Base-by-base conservation (phyloP, 2,329 filamentous ascomycete genomes). In the Aspergillus texensis region DNA sequence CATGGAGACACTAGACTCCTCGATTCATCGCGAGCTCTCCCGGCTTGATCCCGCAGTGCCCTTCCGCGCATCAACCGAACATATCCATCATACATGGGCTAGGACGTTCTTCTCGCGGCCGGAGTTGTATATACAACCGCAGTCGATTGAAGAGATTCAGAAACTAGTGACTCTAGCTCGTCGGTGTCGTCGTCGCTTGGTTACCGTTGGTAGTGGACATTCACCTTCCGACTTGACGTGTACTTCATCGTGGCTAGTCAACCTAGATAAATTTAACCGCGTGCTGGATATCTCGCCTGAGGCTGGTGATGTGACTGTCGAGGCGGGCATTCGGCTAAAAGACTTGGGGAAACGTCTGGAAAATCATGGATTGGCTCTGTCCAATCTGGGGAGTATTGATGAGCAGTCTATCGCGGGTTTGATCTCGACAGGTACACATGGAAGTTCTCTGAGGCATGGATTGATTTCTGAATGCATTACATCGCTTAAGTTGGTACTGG, bases 321-420 rank as follows among this genome's bases (percentile, higher is more conserved):
- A 98, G 80, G 91, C 91, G n/a, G 95, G 95, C 19, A 97, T 98
- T 68, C 86, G 94, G 24, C 82, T 99, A 65, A 88, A 87, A 70
- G 82, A 89, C 64, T 82, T 99, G 62, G 91, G 93, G 66, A 84
- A 86, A 50, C 87, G 88, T 72, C 87, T 97, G 36, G 92, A 92
- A 68, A 84, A 86, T 60, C 80, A 89, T 71, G 93, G 92, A 0
- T 84, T 97, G 67, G 93, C 93, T 2, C 90, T 99, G 86, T 91
- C 92, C 32, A 97, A 96, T 76, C 82, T 98, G 53, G 95, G 95
- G 41, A 97, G 93, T 77, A 99, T 99, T 79, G 93, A 97, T 76
- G 88, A 93, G 71, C 95, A 99, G 83, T 95, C 91, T 63, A 89
- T 98, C 66, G 93, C 92, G 1, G 95, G 95, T 32, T 94, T 93